Conservation (phyloP, 2,329 filamentous ascomycete genomes). For the Fusarium sp. region DNA sequence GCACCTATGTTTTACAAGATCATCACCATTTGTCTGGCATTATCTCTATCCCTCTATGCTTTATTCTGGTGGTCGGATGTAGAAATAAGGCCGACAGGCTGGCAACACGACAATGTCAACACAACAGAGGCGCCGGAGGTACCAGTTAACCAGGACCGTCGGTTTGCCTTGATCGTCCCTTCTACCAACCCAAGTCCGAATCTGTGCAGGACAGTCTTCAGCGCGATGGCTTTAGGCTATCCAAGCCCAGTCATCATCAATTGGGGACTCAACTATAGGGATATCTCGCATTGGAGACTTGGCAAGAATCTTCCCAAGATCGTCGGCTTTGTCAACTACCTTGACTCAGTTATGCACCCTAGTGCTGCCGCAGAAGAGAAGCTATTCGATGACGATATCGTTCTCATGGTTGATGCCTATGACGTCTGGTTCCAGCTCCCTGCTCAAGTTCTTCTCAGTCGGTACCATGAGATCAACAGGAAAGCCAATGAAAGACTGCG, state of each 20-base stretch:
- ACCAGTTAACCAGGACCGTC: not conserved
- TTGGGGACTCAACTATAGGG: not conserved
- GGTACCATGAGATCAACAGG: conserved; percentile 13
- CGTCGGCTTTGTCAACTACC: not conserved
- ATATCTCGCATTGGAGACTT: not conserved
- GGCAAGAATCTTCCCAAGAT: conserved; percentile 3
- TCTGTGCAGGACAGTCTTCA: not conserved
- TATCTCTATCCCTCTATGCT: not conserved
- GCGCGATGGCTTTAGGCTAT: not conserved
- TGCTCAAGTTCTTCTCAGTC: not conserved
- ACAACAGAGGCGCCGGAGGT: not conserved
- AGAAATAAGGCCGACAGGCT: not conserved
- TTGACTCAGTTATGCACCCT: conserved; percentile 2
- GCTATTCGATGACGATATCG: not conserved
- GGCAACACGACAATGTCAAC: not conserved
- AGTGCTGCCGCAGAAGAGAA: not conserved
- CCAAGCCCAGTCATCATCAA: not conserved
- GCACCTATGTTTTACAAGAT: not conserved
- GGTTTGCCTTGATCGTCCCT: not conserved
- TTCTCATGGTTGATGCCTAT: not conserved
- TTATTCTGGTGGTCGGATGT: not conserved
- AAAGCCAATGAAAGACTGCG: not conserved
- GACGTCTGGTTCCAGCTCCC: conserved; percentile 19
- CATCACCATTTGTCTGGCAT: not conserved
- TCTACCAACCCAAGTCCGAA: not conserved